Base-by-base conservation (phyloP, 768 basidiomycete species). In the Boletus barrowsii region DNA sequence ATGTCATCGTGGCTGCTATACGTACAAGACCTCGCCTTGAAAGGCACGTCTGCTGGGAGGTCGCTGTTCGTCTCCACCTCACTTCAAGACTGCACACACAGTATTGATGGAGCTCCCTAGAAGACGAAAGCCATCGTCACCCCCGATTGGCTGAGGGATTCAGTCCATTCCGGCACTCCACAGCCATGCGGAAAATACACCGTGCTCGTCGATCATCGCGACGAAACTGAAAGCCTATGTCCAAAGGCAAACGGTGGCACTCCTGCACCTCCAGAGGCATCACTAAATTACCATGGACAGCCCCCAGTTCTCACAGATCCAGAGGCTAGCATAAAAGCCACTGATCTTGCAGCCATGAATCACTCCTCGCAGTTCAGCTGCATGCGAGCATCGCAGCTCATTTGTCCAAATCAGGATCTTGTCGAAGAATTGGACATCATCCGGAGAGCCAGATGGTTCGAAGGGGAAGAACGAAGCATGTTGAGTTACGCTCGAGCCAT, bases 401-500 rank as follows among this genome's bases (percentile, higher is more conserved):
- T 80, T 3, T 92, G 87, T 59, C 76, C 78, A 0, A 93, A 93
- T 59, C 86, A 91, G 65, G 70, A 57, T 0, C 76, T 93, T 5
- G 78, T 78, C 5, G 57, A 68, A n/a, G 80, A 86, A 59, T 68
- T 93, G 13, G 78, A 76, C 29, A 68, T 87, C 17, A 77, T 93
- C 30, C 77, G 79, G 17, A 77, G 73, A 35, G 73, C 77, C 24
- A 76, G 90, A 42, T 75, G 81, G 43, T 70, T 90, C 2, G 90
- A 93, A 63, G 84, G 86, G 13, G 79, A 88, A 47, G 75, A 78
- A 20, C 73, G 81, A 29, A 89, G 86, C 60, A 82, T 84, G 39
- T 70, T 93, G 45, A 84, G 83, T 56, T 93, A 93, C 59, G 76
- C 83, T 33, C 77, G 88, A 45, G 83, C 87, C 2, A 83, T 90